These are phyloP conservation scores for Anacardium occidentale DNA, from an alignment of 345 rosid genomes.

Conservation along the genomic window DNA sequence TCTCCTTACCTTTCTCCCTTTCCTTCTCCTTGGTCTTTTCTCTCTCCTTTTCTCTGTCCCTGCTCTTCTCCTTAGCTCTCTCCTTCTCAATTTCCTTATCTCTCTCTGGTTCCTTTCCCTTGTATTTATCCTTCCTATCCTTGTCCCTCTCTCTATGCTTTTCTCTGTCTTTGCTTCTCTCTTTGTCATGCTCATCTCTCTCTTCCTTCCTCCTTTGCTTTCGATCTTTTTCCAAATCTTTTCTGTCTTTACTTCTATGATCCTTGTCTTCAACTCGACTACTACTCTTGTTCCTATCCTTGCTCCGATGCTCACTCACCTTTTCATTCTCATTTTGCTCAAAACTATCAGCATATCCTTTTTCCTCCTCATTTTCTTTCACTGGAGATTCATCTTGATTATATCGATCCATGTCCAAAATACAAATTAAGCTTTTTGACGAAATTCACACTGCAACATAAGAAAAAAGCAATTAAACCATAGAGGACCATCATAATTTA, in stretches of 20 bases:
- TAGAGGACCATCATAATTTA: not conserved
- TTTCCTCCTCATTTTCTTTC: slow-evolving; percentile 31
- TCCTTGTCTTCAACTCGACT: slow-evolving; percentile 37
- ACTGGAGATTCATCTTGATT: slow-evolving; percentile 24
- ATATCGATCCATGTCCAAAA: slow-evolving; percentile 12
- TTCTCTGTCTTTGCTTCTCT: slow-evolving; percentile 39
- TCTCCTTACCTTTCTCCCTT: slow-evolving; percentile 45
- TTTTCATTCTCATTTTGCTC: slow-evolving; percentile 24
- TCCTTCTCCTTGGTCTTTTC: slow-evolving; percentile 46
- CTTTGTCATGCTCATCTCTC: slow-evolving; percentile 33
- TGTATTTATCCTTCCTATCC: slow-evolving; percentile 42
- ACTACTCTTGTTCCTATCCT: slow-evolving; percentile 29
- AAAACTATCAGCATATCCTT: slow-evolving; percentile 26
- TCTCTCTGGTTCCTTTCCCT: slow-evolving; percentile 40
- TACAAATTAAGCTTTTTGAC: not conserved
- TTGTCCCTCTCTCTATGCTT: slow-evolving; percentile 45
- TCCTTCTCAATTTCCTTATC: slow-evolving; percentile 43
- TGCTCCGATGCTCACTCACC: slow-evolving; percentile 33
- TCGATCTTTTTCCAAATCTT: slow-evolving; percentile 25
- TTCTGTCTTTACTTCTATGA: slow-evolving; percentile 35
- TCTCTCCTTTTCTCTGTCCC: slow-evolving; percentile 50
- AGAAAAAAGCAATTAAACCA: not conserved
- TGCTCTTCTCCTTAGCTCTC: slow-evolving; percentile 29
- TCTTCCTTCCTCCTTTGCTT: slow-evolving; percentile 40
- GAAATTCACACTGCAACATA: not conserved